phyloP scores from a whole-genome alignment of 352 stramenopile genomes.

The Halophytophthora polymorphica region DNA sequence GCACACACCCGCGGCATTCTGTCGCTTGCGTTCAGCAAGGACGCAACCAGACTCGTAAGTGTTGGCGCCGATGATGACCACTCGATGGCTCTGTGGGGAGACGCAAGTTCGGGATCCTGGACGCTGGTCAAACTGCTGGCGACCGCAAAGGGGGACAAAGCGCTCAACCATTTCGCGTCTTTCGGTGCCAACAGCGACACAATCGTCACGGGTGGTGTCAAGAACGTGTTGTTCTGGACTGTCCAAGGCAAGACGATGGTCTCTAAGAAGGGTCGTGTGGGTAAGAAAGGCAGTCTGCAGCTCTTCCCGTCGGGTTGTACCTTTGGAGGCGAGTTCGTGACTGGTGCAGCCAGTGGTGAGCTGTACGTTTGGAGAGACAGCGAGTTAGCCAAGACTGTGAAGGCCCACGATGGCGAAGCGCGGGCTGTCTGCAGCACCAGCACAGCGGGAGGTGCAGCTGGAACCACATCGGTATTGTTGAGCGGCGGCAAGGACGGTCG shows the following conservation, averaged over 20 bases:
- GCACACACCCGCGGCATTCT: conserved; percentile 72
- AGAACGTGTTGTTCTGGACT: conserved; percentile 71
- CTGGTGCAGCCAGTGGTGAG: conserved; percentile 44
- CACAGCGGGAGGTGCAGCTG: conserved; percentile 7
- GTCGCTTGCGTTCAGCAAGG: conserved; percentile 60
- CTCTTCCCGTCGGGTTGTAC: conserved; percentile 41
- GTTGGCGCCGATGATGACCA: conserved; percentile 84
- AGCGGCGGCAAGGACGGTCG: conserved; percentile 75
- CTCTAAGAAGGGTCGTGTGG: conserved; percentile 53
- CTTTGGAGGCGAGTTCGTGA: conserved; percentile 52
- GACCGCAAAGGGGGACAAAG: conserved; percentile 54
- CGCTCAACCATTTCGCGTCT: conserved; percentile 47
- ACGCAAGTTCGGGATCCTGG: conserved; percentile 68
- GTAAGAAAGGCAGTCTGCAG: conserved; percentile 59
- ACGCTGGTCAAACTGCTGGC: conserved; percentile 41
- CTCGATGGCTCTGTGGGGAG: conserved; percentile 72
- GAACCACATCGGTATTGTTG: conserved; percentile 24
- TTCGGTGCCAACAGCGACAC: conserved; percentile 34
- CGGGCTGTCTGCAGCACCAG: conserved; percentile 30
- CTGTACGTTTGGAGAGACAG: conserved; percentile 59
- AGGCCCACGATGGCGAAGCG: conserved; percentile 60
- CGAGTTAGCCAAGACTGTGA: conserved; percentile 46
- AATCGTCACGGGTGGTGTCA: conserved; percentile 58
- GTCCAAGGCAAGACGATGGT: conserved; percentile 52
- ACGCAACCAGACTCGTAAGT: conserved; percentile 58